These are phyloP conservation scores for Diaporthe sp. DNA, from an alignment of 2,329 filamentous ascomycete species.

Conservation along the genomic window DNA sequence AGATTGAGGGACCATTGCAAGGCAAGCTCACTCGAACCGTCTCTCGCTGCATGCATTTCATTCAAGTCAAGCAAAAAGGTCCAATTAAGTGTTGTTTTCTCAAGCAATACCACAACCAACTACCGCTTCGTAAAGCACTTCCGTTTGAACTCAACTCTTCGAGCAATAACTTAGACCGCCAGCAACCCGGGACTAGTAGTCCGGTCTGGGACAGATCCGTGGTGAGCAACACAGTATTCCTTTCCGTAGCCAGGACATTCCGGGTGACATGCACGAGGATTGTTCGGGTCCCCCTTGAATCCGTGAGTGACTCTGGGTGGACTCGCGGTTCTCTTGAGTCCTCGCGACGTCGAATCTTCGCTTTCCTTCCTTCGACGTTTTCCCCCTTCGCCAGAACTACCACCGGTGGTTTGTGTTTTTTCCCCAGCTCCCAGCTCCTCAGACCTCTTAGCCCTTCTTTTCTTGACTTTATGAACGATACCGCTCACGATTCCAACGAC, in stretches of 20 bases:
- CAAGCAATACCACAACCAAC: not conserved
- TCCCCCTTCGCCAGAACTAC: too few relatives aligned
- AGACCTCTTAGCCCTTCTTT: not conserved
- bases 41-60: too few relatives aligned
- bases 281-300: not conserved
- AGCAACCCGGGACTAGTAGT: not conserved
- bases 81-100: not conserved
- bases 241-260: not conserved
- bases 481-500: not conserved
- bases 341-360: not conserved
- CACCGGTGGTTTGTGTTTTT: not conserved
- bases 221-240: not conserved
- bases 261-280: not conserved
- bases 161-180: not conserved
- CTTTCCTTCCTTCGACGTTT: too few relatives aligned
- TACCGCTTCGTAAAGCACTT: not conserved
- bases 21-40: not conserved
- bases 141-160: not conserved
- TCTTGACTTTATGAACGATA: not conserved
- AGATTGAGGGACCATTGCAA: too few relatives aligned
- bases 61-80: not conserved
- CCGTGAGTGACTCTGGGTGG: not conserved
- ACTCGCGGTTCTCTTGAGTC: not conserved
- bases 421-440: not conserved
- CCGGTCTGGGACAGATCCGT: not conserved